Evolutionary conservation across 2,329 filamentous ascomycete genomes (phyloP).

Genomic region (Ceratocystiopsis sp.): DNA sequence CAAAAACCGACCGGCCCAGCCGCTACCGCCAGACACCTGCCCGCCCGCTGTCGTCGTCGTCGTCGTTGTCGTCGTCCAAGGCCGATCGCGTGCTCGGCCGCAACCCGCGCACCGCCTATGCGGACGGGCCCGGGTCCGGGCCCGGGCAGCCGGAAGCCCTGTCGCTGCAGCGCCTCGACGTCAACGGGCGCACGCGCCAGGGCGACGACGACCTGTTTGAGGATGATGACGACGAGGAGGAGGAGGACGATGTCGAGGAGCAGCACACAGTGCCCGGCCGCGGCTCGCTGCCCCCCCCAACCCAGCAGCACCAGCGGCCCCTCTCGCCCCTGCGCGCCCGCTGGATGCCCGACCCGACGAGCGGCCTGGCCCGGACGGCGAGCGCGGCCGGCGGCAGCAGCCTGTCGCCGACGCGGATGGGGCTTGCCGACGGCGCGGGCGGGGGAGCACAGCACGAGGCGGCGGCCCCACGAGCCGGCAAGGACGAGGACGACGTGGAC

Average conservation of each 20-base stretch:
- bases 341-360: constrained; percentile 8
- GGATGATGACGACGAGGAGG: not conserved
- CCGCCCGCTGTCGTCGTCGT: not conserved
- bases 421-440: not conserved
- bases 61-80: constrained; percentile 26
- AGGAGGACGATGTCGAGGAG: constrained; percentile 22
- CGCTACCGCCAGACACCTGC: constrained; percentile 2
- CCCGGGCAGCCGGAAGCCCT: too few relatives aligned
- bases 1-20: not conserved
- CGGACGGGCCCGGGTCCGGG: constrained; percentile 18
- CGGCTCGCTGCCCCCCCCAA: too few relatives aligned
- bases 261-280: not conserved
- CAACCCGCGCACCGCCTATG: constrained; percentile 34
- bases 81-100: constrained; percentile 41
- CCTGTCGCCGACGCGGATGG: not conserved
- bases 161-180: too few relatives aligned
- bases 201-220: constrained; percentile 7
- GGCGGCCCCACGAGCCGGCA: not conserved
- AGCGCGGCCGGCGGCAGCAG: not conserved
- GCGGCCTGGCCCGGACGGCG: constrained; percentile 6
- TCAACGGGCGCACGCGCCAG: too few relatives aligned
- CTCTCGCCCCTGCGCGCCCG: constrained; percentile 6
- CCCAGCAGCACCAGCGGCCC: not conserved
- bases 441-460: not conserved
- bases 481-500: not conserved